Percentiles rank a stretch among this genome's conserved stretches.
phyloP scores from a whole-genome alignment of 2,329 filamentous ascomycete genomes.

The Magnaporthiopsis rhizophila region DNA sequence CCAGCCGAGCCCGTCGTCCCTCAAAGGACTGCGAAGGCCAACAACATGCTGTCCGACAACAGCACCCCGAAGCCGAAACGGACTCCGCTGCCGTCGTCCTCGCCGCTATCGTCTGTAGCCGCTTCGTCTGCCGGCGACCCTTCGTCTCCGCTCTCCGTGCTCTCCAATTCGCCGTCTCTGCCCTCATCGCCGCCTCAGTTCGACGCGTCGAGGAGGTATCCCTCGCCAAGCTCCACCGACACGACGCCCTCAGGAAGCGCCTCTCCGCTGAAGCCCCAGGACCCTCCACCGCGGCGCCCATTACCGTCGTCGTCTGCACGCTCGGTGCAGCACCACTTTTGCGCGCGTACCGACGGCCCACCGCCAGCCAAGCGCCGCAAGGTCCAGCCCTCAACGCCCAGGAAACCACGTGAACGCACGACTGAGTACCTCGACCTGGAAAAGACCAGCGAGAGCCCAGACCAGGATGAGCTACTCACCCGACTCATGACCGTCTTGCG shows the following conservation, averaged over 20 bases:
- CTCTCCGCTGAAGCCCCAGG: slow-evolving; percentile 40
- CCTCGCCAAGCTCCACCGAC: slow-evolving; percentile 41
- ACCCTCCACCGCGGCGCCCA: slow-evolving; percentile 22
- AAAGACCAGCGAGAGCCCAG: slow-evolving; percentile 37
- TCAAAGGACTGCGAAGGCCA: neutral
- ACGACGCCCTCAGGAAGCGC: slow-evolving; percentile 35
- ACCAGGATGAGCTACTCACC: slow-evolving; percentile 55
- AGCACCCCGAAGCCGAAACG: neutral
- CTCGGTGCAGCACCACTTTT: slow-evolving; percentile 23
- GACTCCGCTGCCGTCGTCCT: neutral
- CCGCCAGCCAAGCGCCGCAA: slow-evolving; percentile 71
- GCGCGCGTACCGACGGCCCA: slow-evolving; percentile 45
- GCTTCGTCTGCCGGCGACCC: slow-evolving; percentile 20
- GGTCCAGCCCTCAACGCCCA: slow-evolving; percentile 38
- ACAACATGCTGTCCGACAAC: neutral
- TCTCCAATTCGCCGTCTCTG: slow-evolving; percentile 45
- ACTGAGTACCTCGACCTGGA: slow-evolving; percentile 76
- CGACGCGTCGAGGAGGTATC: slow-evolving; percentile 38
- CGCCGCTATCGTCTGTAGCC: slow-evolving; percentile 4
- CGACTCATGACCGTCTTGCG: slow-evolving; percentile 66
- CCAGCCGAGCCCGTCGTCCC: neutral
- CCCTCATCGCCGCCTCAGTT: slow-evolving; percentile 32
- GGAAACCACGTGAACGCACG: slow-evolving; percentile 49
- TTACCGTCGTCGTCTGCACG: slow-evolving; percentile 9
- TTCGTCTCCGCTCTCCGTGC: slow-evolving; percentile 46